Evolutionary conservation across 1,284 basidiomycete genomes (phyloP).

Genomic region (Lignosus rhinocerotis): DNA sequence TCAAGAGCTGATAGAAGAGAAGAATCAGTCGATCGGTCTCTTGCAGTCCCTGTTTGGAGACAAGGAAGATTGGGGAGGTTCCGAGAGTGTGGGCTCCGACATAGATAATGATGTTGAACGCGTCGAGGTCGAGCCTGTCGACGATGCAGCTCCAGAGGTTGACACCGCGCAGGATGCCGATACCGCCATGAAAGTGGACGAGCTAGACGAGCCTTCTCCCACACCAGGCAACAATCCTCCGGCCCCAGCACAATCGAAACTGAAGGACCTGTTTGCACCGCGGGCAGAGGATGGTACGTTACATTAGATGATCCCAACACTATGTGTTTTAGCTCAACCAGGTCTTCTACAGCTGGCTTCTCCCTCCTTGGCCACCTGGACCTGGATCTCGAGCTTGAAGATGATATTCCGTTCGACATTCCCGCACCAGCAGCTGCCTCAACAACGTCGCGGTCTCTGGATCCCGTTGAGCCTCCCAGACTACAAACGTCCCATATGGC

Average conservation of each 20-base stretch:
- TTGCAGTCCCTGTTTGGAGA: conserved; percentile 54
- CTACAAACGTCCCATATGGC: conserved; percentile 11
- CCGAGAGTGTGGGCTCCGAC: conserved; percentile 53
- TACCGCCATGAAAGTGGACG: conserved; percentile 17
- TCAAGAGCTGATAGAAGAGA: conserved; percentile 46
- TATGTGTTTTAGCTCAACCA: neutral
- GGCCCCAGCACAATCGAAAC: conserved; percentile 30
- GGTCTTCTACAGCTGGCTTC: conserved; percentile 44
- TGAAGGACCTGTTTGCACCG: conserved; percentile 73
- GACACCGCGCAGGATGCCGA: conserved; percentile 24
- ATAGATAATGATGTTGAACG: conserved; percentile 46
- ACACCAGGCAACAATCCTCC: neutral
- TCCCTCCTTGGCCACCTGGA: conserved; percentile 70
- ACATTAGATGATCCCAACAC: neutral
- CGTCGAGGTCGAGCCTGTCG: neutral
- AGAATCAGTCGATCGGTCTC: conserved; percentile 46
- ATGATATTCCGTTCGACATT: conserved; percentile 37
- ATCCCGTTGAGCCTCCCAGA: conserved; percentile 7
- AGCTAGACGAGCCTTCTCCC: conserved; percentile 3
- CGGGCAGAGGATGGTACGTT: conserved; percentile 60
- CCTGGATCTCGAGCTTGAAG: conserved; percentile 56
- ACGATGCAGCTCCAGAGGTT: conserved; percentile 5
- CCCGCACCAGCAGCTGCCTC: conserved; percentile 22
- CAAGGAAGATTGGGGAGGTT: conserved; percentile 50
- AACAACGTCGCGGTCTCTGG: conserved; percentile 13